Evolutionary conservation across 2,329 filamentous ascomycete species (phyloP), one percentile per base, ranked within the genome.

Genomic region (Dactylonectria macrodidyma): DNA sequence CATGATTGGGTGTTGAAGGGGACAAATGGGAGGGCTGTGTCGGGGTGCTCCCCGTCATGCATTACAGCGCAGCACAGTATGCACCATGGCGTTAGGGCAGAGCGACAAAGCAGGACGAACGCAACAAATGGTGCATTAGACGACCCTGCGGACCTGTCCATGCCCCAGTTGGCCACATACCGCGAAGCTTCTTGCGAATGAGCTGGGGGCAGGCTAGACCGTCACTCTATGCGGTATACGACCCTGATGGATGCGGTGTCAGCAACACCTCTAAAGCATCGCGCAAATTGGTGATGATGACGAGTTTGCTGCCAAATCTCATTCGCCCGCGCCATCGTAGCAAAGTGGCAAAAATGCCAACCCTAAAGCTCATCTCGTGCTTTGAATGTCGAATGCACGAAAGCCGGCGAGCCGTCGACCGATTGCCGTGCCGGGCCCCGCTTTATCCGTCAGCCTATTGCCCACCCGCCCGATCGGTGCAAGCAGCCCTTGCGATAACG

Each of bases 401-500:
- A 51, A 62, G 47, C 64, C 64, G 64, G 51, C 65, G 38, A 65
- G 65, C 65, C 65, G 65, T 65, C 24, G 63, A 68, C 74, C 74
- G 74, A 76, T 56, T 76, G 71, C 74, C 74, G 74, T 62, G 60
- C 59, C 46, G 10, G 36, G 65, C 59, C 22, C 74, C 74, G 68
- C 72, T 71, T 71, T 67, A 74, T 55, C 62, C 66, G 59, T 57
- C 65, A 73, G 65, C 54, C 56, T 62, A 66, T 61, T 38, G 62
- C 38, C 54, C 68, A 65, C 68, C 71, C 71, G 65, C 44, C 67
- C 72, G 72, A 76, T 76, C 73, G 70, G 73, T 66, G 66, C 56
- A 47, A 69, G 64, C 73, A 67, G 71, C 64, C 62, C 56, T 44
- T 68, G 66, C 71, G 74, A 76, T 76, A 75, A 76, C 74, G 74